Evolutionary conservation across 2,329 filamentous ascomycete species (phyloP).

Genomic region (Paecilomyces variotii): DNA sequence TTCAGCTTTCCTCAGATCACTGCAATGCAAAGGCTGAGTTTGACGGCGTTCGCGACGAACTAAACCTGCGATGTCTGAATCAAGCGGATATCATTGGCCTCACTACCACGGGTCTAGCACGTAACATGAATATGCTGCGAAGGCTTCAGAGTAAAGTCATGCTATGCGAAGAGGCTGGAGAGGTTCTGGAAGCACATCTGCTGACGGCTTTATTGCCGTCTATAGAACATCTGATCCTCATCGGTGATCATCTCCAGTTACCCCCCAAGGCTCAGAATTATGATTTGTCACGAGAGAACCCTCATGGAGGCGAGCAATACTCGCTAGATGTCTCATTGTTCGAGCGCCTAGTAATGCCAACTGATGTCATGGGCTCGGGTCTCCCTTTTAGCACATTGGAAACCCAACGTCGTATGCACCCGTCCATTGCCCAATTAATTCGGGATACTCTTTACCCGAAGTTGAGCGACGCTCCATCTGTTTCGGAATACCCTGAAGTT

Average conservation of each 20-base stretch:
- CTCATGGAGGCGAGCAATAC: constrained; percentile 26
- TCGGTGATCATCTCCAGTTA: constrained; percentile 39
- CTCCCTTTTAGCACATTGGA: constrained; percentile 37
- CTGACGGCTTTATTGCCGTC: constrained; percentile 33
- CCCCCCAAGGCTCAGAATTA: constrained; percentile 34
- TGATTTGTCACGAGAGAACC: constrained; percentile 25
- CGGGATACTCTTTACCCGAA: constrained; percentile 50
- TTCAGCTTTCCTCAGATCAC: no score
- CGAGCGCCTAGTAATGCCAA: constrained; percentile 38
- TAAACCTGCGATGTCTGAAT: constrained; percentile 19
- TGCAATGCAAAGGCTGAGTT: no score
- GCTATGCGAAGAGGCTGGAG: constrained; percentile 37
- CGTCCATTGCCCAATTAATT: constrained; percentile 52
- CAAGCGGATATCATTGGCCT: constrained; percentile 46
- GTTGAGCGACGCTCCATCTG: constrained; percentile 43
- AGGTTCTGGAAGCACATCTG: constrained; percentile 36
- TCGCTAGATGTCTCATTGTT: constrained; percentile 45
- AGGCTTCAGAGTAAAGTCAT: constrained; percentile 34
- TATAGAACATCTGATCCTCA: constrained; percentile 36
- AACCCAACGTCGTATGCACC: constrained; percentile 59
- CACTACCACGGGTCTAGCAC: constrained; percentile 47
- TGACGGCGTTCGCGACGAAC: constrained; percentile 13
- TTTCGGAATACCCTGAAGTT: constrained; percentile 34
- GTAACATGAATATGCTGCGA: constrained; percentile 38
- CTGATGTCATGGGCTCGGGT: constrained; percentile 5